Evolutionary conservation across 805 yeast genomes (phyloP), one percentile per base, ranked within the genome.

Genomic region (Candida mattraensis): DNA sequence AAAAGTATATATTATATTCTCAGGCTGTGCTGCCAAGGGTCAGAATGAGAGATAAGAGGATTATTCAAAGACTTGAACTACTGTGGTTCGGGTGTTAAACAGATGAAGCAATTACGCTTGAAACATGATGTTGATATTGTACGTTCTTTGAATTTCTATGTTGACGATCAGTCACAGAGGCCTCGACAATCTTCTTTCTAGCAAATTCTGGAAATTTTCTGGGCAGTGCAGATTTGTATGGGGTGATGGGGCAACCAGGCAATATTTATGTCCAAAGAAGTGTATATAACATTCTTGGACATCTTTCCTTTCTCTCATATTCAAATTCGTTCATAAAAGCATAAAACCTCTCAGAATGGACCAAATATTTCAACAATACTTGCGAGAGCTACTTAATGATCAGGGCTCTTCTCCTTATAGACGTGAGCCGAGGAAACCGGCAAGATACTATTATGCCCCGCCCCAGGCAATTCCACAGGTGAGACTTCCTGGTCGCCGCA

Each of bases 341-440:
- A n/a, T n/a, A n/a, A n/a, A n/a, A n/a, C n/a, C n/a, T n/a, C n/a
- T 15, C 24, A 35, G 7, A 22, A 47, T 47, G 51, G 51, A 47
- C 32, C 45, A 42, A 26, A 36, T 41, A 17, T 31, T 47, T 28
- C 46, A 47, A 30, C 49, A 47, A 26, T 42, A 44, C 21, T 23
- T 47, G 4, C 30, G 39, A 26, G 52, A 48, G 14, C 31, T 47
- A 3, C 26, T 47, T 8, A 26, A 24, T 30, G 45, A 42, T 16
- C 51, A 47, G 28, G 22, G 17, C 9, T n/a, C n/a, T n/a, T 23
- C 29, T 7, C 39, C 33, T 24, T 33, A 26, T 25, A 31, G 44
- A 28, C 29, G 39, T 19, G 41, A 33, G 15, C 34, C 34, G 5
- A 32, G 27, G 6, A 17, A 35, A 13, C 28, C 37, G 11, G 8